Evolutionary conservation across 192 early-diverging fungal species (phyloP).

Genomic region (Coemansia sp.): DNA sequence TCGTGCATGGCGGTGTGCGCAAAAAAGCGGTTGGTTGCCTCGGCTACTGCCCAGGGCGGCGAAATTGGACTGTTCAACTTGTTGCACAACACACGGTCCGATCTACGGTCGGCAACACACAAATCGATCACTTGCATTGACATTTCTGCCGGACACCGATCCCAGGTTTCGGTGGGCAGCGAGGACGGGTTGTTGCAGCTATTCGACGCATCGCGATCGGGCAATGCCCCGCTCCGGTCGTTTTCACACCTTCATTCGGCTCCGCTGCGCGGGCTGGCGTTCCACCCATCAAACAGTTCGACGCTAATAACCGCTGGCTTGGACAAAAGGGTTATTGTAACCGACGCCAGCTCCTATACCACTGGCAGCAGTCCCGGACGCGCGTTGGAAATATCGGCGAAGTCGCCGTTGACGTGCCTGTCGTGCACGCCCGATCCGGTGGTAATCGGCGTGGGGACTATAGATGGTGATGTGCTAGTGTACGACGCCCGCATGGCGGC

Average conservation of each 20-base stretch:
- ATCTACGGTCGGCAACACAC: slow-evolving; percentile 36
- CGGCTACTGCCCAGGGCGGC: slow-evolving; percentile 33
- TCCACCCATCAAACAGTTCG: slow-evolving; percentile 7
- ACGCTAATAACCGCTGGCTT: slow-evolving; percentile 23
- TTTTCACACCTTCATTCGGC: slow-evolving; percentile 29
- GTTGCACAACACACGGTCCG: slow-evolving; percentile 37
- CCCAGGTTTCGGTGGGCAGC: slow-evolving; percentile 34
- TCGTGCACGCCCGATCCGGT: slow-evolving; percentile 13
- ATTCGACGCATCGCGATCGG: slow-evolving; percentile 35
- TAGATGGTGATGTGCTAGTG: slow-evolving; percentile 35
- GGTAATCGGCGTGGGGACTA: slow-evolving; percentile 22
- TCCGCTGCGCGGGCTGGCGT: slow-evolving; percentile 31
- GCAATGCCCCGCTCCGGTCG: slow-evolving; percentile 18
- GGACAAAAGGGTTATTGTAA: slow-evolving; percentile 26
- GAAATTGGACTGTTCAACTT: slow-evolving; percentile 45
- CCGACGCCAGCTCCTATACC: slow-evolving; percentile 21
- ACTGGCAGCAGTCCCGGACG: neutral
- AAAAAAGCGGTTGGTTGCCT: slow-evolving; percentile 26
- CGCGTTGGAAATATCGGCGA: slow-evolving; percentile 5
- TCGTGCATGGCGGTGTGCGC: slow-evolving; percentile 43
- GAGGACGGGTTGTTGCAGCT: slow-evolving; percentile 48
- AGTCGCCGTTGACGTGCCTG: slow-evolving; percentile 29
- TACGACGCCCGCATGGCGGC: slow-evolving; percentile 23
- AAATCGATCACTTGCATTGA: slow-evolving; percentile 30
- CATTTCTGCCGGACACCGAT: slow-evolving; percentile 20